Evolutionary conservation across 2,329 filamentous ascomycete species (phyloP), one percentile per base, ranked within the genome.

Genomic region (Didymella lethalis): DNA sequence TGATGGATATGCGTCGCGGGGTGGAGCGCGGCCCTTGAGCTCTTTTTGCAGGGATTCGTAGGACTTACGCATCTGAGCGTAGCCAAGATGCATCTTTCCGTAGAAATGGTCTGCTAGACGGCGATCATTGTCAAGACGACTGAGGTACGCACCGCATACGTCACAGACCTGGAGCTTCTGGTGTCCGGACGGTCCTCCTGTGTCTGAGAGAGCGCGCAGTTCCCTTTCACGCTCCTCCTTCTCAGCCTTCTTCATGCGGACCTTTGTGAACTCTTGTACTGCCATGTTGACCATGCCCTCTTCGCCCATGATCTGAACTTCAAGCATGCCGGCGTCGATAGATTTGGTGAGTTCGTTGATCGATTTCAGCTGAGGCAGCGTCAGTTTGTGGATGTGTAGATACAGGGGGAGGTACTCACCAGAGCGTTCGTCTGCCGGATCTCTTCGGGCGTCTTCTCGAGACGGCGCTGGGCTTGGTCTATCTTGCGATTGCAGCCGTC

Each of bases 121-220:
- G 34, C 95, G 86, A 77, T 99, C 95, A 74, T 99, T 99, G 75
- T 99, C 95, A 31, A 99, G 85, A 23, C 95, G 83, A 63, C 89
- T 93, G 36, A 99, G 85, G 76, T 98, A 99, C 6, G 95, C 95
- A 63, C 95, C 95, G 77, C 95, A 99, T 0, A 98, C 95, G 78
- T 99, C 95, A 83, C 95, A 99, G 46, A 99, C 95, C 77, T 99
- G 95, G 40, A 99, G 83, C 78, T 99, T 99, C 82, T 99, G 95
- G 78, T 99, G 95, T 18, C 95, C 95, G 0, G 89, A 93, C 0
- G 95, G 95, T 0, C 95, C 95, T 26, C 89, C 92, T 0, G 94
- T 98, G 79, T 99, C 95, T 54, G 90, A 91, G 25, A 99, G 84
- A 3, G 90, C 88, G 78, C 97, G 96, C 59, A 99, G 85, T 73